Base-by-base conservation (phyloP, 148 eudicot genomes). In the Rhododendron kiyosumense region DNA sequence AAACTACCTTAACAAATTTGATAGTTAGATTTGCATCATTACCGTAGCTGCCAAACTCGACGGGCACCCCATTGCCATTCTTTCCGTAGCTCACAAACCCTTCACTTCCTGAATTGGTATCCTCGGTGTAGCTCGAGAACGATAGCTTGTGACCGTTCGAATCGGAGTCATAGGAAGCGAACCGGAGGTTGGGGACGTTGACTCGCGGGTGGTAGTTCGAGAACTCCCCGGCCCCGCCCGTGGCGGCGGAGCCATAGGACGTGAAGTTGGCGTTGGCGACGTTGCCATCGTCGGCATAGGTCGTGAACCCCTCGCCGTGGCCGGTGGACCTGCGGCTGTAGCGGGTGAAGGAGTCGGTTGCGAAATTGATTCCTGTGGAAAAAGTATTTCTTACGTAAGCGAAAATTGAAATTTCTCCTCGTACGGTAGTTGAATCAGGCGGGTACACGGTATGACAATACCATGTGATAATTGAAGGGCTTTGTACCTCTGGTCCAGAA, bases 221-320 rank as follows among this genome's bases (percentile, higher is more conserved):
- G 89, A 96, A 96, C 76, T 93, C 94, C 59, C 97, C 97, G 30
- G 92, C 89, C 54, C 99, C 98, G 46, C 97, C 96, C 0, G 92
- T 89, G 82, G 92, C 91, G 48, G 86, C 88, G 28, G 90, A 71
- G 24, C 90, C 93, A 32, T 96, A 96, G 30, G 89, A 88, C n/a
- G 92, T 85, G 91, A 96, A 96, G 69, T 86, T 95, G 22, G 94
- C 91, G 71, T 71, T 59, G 13, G 94, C 98, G 11, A 95, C 92
- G 73, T 96, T 96, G 76, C 89, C 96, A 51, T 94, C 93, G 30
- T 38, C 57, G 18, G 94, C 93, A 30, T 96, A 96, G 89, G 81
- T 87, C 12, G 90, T 74, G 90, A 96, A 96, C 11, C 57, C 79
- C 87, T 96, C 99, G 30, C 81, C 45, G 79, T 94, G 99, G 34